Percentiles rank a stretch among this genome's conserved stretches.
These are phyloP conservation scores for Lactuca sativa DNA, from an alignment of 129 eudicot genomes.

Conservation along the genomic window DNA sequence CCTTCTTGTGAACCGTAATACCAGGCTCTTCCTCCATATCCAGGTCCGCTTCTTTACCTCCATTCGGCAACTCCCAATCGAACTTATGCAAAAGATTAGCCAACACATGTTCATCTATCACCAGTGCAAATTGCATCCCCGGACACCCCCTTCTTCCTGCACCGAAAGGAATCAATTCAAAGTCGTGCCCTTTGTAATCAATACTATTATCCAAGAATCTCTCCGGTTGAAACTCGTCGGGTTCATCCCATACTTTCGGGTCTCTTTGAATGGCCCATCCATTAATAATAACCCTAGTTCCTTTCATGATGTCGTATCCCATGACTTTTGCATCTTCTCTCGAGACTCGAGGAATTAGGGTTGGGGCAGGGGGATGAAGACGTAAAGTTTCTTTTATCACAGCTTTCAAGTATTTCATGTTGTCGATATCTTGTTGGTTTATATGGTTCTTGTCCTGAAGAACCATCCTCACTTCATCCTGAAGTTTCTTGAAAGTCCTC, in stretches of 20 bases:
- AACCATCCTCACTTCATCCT: conserved; percentile 36
- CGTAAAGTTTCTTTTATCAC: conserved; percentile 55
- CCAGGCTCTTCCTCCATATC: conserved; percentile 43
- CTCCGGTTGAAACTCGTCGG: conserved; percentile 46
- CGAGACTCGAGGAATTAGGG: conserved; percentile 39
- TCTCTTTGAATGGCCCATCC: conserved; percentile 55
- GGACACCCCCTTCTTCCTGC: conserved; percentile 58
- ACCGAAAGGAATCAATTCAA: conserved; percentile 56
- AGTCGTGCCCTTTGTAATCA: conserved; percentile 48
- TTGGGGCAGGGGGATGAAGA: conserved; percentile 48
- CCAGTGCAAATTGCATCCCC: conserved; percentile 46
- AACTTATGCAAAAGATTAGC: conserved; percentile 40
- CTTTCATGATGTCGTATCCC: conserved; percentile 44
- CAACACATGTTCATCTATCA: conserved; percentile 31
- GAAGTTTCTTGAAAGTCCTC: conserved; percentile 23
- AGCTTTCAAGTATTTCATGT: conserved; percentile 45
- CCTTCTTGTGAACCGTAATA: conserved; percentile 25
- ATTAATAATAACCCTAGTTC: conserved; percentile 43
- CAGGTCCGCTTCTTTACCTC: conserved; percentile 27
- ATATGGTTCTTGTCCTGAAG: conserved; percentile 4
- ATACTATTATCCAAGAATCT: conserved; percentile 42
- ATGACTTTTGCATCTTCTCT: conserved; percentile 33
- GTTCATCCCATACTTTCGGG: conserved; percentile 39
- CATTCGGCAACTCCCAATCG: conserved; percentile 18
- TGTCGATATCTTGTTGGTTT: conserved; percentile 29